Evolutionary conservation across 139 green algal species (phyloP).

Genomic region (Monoraphidium neglectum): DNA sequence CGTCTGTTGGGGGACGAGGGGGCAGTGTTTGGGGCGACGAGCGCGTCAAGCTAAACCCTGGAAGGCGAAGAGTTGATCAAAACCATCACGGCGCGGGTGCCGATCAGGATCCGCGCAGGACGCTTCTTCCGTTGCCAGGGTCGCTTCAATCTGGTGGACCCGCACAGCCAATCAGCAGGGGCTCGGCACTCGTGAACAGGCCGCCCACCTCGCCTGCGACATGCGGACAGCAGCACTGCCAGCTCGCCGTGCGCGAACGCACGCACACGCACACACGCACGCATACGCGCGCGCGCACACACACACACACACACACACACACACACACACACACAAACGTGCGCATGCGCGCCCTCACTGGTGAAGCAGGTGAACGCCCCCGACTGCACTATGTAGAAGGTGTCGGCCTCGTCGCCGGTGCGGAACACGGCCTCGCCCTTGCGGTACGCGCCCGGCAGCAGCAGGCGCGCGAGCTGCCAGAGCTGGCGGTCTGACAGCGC

Average conservation of each 20-base stretch:
- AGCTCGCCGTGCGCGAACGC: neutral
- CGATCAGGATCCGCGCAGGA: too few relatives aligned
- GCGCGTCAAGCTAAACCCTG: too few relatives aligned
- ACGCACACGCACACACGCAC: neutral
- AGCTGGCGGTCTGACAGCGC: conserved; percentile 77
- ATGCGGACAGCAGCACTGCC: neutral
- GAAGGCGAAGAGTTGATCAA: too few relatives aligned
- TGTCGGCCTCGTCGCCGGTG: conserved; percentile 69
- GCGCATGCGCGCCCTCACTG: conserved; percentile 24
- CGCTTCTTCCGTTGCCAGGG: too few relatives aligned
- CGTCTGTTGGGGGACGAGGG: neutral
- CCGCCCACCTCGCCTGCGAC: neutral
- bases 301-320: neutral
- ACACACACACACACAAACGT: neutral
- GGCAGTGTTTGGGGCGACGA: neutral
- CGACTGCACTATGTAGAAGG: conserved; percentile 88
- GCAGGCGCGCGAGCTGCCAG: conserved; percentile 69
- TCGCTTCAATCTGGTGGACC: too few relatives aligned
- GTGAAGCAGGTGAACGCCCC: conserved; percentile 78
- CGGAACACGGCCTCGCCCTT: conserved; percentile 66
- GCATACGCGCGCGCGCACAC: neutral
- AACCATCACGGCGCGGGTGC: too few relatives aligned
- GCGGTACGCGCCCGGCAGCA: conserved; percentile 41
- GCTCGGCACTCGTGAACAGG: neutral
- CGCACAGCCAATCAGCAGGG: neutral